These are phyloP conservation scores for Aureobasidium sp. DNA, from an alignment of 2,329 filamentous ascomycete genomes.

Conservation along the genomic window DNA sequence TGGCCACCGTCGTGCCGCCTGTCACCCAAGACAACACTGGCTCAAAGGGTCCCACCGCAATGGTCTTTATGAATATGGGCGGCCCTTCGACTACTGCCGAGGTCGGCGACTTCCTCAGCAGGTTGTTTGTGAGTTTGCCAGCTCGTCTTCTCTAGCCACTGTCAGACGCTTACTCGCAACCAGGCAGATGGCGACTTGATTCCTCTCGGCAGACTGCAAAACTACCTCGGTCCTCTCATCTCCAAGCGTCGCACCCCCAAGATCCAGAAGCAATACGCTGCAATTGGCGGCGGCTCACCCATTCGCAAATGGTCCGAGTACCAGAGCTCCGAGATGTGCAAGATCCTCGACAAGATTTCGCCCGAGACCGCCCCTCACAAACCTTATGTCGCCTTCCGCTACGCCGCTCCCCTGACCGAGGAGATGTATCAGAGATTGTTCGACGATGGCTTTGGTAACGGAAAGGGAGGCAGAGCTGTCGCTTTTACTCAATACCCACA, in stretches of 20 bases:
- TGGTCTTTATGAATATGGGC: conserved; percentile 99
- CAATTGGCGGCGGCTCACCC: conserved; percentile 93
- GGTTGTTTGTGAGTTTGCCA: conserved; percentile 68
- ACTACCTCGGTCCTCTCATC: conserved; percentile 83
- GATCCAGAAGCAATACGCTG: conserved; percentile 91
- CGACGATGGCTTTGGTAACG: conserved; percentile 82
- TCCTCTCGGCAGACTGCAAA: conserved; percentile 85
- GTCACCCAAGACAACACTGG: conserved; percentile 70
- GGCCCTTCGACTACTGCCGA: conserved; percentile 83
- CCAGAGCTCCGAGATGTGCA: conserved; percentile 93
- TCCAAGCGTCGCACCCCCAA: conserved; percentile 84
- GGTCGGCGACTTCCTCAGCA: conserved; percentile 81
- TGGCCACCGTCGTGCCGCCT: conserved; percentile 61
- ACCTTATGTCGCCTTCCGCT: conserved; percentile 95
- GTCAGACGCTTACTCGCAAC: conserved; percentile 3
- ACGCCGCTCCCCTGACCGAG: conserved; percentile 88
- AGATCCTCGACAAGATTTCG: conserved; percentile 82
- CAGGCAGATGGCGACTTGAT: conserved; percentile 91
- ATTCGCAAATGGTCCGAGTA: conserved; percentile 98
- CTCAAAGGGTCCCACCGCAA: conserved; percentile 79
- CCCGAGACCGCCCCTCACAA: conserved; percentile 94
- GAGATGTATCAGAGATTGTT: conserved; percentile 81
- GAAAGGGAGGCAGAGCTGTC: conserved; percentile 85
- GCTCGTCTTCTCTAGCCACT: conserved; percentile 14
- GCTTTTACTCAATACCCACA: conserved; percentile 98